A percentile compares a stretch with the other conserved stretches of the same genome.
phyloP scores from a whole-genome alignment of 768 basidiomycete species.

The Mycena vitilis region DNA sequence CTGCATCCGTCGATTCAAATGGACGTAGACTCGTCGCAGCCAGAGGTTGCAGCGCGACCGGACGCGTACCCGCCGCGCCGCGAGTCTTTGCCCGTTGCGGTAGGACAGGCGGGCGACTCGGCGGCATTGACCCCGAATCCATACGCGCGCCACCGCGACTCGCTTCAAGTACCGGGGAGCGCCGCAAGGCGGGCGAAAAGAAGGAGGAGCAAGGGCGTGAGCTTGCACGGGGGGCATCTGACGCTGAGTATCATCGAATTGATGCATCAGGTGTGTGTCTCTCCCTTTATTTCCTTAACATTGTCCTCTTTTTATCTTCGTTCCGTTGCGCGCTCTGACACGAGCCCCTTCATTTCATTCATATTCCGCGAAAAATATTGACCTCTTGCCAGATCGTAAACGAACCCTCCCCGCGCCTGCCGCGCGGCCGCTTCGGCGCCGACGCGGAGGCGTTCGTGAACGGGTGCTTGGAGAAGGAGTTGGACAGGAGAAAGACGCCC shows the following conservation, averaged over 20 bases:
- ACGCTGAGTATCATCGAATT: slow-evolving; percentile 98
- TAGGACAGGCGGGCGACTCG: too few relatives aligned
- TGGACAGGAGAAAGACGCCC: slow-evolving; percentile 82
- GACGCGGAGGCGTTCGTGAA: slow-evolving; percentile 92
- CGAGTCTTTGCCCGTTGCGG: too few relatives aligned
- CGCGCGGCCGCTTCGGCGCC: slow-evolving; percentile 72
- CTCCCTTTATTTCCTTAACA: too few relatives aligned
- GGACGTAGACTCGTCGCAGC: slow-evolving; percentile 35
- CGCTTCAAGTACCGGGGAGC: slow-evolving; percentile 22
- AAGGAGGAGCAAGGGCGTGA: slow-evolving; percentile 85
- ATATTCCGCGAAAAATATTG: too few relatives aligned
- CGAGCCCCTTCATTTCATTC: too few relatives aligned
- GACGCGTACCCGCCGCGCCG: too few relatives aligned
- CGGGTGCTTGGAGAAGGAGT: slow-evolving; percentile 91
- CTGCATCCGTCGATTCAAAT: too few relatives aligned
- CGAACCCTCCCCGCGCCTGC: slow-evolving; percentile 92
- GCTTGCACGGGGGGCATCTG: slow-evolving; percentile 92
- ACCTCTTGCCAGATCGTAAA: too few relatives aligned
- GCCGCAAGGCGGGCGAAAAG: slow-evolving; percentile 35
- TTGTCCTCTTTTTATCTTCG: too few relatives aligned
- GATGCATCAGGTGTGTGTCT: slow-evolving; percentile 77
- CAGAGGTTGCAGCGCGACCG: slow-evolving; percentile 39
- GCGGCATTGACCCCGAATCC: too few relatives aligned
- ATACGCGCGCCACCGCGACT: slow-evolving; percentile 62
- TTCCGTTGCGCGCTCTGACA: too few relatives aligned